Evolutionary conservation across 2,329 filamentous ascomycete species (phyloP).

Genomic region (Lojkania enalia): DNA sequence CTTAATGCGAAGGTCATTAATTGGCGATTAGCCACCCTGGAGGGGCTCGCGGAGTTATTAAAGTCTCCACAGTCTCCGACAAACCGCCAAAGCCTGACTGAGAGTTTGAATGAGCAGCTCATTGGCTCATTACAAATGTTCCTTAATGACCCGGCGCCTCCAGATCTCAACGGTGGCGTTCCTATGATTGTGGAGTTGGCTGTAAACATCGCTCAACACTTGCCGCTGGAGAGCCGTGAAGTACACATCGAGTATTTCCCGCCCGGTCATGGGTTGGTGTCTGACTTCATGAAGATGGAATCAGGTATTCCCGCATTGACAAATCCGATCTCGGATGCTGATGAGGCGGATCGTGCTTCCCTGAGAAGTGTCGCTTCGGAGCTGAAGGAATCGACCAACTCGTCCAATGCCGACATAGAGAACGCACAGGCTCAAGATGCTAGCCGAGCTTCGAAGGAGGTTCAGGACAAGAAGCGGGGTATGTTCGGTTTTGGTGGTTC

Average conservation of each 20-base stretch:
- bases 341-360: constrained; percentile 48
- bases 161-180: constrained; percentile 83
- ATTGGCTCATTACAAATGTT: constrained; percentile 73
- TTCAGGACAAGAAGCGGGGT: constrained; percentile 40
- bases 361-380: constrained; percentile 39
- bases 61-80: constrained; percentile 66
- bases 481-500: constrained; percentile 51
- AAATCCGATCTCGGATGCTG: constrained; percentile 47
- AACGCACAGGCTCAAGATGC: constrained; percentile 26
- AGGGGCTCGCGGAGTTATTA: constrained; percentile 78
- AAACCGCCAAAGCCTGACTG: constrained; percentile 62
- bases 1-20: constrained; percentile 84
- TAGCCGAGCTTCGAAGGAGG: constrained; percentile 22
- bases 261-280: constrained; percentile 71
- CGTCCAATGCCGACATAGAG: constrained; percentile 34
- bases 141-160: constrained; percentile 73
- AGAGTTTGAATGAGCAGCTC: constrained; percentile 66
- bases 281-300: constrained; percentile 84
- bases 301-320: constrained; percentile 53
- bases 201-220: constrained; percentile 79
- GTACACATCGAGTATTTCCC: constrained; percentile 84
- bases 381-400: constrained; percentile 24
- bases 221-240: constrained; percentile 89
- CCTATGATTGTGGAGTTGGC: constrained; percentile 93
- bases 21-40: constrained; percentile 91